A percentile compares a stretch with the other conserved stretches of the same genome.
phyloP scores from a whole-genome alignment of 257 asterid species.

The Echites panduratus region DNA sequence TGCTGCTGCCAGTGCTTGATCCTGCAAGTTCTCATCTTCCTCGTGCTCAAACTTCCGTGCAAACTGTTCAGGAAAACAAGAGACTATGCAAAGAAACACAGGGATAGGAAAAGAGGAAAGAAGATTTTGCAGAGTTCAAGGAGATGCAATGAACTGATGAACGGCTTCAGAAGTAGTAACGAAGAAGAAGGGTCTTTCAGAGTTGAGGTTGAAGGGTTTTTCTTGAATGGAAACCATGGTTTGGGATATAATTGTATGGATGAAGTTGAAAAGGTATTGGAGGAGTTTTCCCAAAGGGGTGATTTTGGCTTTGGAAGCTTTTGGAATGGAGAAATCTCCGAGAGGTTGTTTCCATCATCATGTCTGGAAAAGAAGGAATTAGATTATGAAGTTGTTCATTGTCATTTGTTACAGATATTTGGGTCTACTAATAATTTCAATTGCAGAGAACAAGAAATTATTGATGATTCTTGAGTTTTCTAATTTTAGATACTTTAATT shows the following conservation, averaged over 20 bases:
- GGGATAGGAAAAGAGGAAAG: constrained; percentile 23
- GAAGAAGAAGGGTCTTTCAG: constrained; percentile 29
- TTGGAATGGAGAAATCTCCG: constrained; percentile 44
- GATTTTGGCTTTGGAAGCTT: constrained; percentile 84
- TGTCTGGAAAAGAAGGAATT: constrained; percentile 37
- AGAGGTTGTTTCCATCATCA: constrained; percentile 32
- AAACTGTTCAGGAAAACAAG: constrained; percentile 41
- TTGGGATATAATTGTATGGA: constrained; percentile 49
- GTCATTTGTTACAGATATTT: constrained; percentile 43
- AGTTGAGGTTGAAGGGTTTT: constrained; percentile 14
- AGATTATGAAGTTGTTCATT: constrained; percentile 45
- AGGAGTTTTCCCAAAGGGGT: constrained; percentile 55
- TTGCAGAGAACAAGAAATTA: constrained; percentile 13
- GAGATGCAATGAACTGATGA: constrained; percentile 35
- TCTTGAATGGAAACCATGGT: constrained; percentile 20
- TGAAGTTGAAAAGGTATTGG: constrained; percentile 66
- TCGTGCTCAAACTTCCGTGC: constrained; percentile 55
- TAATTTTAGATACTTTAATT: not conserved
- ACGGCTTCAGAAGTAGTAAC: constrained; percentile 23
- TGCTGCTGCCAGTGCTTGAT: constrained; percentile 87
- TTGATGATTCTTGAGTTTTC: not conserved
- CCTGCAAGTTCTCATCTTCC: constrained; percentile 55
- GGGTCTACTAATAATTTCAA: constrained; percentile 34
- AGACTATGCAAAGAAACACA: constrained; percentile 38
- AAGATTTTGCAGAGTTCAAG: constrained; percentile 29